Conservation (phyloP, 1,139 yeast genomes). For the Hansenula sp. region DNA sequence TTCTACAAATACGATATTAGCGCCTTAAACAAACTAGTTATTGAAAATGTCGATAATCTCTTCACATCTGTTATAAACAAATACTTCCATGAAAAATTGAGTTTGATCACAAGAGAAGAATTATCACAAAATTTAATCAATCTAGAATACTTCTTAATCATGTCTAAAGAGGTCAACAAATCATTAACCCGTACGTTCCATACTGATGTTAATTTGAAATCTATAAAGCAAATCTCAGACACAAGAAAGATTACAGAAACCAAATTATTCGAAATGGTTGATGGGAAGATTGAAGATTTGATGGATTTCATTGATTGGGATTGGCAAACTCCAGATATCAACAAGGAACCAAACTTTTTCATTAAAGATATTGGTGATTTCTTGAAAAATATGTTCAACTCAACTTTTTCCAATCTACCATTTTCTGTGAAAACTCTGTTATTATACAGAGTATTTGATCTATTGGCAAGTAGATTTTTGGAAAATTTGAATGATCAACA, state of each 20-base stretch:
- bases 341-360: slow-evolving; percentile 66
- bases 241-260: slow-evolving; percentile 77
- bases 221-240: slow-evolving; percentile 51
- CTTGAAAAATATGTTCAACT: slow-evolving; percentile 79
- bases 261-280: slow-evolving; percentile 76
- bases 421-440: slow-evolving; percentile 73
- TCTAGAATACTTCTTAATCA: slow-evolving; percentile 73
- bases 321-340: slow-evolving; percentile 56
- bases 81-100: slow-evolving; percentile 62
- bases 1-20: slow-evolving; percentile 53
- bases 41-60: slow-evolving; percentile 64
- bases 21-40: slow-evolving; percentile 44
- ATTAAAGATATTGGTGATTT: slow-evolving; percentile 86
- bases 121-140: slow-evolving; percentile 86
- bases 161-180: slow-evolving; percentile 41
- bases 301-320: slow-evolving; percentile 85
- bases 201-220: slow-evolving; percentile 34
- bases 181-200: slow-evolving; percentile 32
- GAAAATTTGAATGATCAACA: slow-evolving; percentile 53
- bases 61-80: slow-evolving; percentile 68
- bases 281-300: slow-evolving; percentile 72
- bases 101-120: slow-evolving; percentile 80
- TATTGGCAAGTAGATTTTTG: slow-evolving; percentile 69
- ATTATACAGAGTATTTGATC: slow-evolving; percentile 82
- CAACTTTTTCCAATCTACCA: slow-evolving; percentile 85